Evolutionary conservation across 208 protist species (phyloP).

Genomic region (Blastocrithidia nonstop): DNA sequence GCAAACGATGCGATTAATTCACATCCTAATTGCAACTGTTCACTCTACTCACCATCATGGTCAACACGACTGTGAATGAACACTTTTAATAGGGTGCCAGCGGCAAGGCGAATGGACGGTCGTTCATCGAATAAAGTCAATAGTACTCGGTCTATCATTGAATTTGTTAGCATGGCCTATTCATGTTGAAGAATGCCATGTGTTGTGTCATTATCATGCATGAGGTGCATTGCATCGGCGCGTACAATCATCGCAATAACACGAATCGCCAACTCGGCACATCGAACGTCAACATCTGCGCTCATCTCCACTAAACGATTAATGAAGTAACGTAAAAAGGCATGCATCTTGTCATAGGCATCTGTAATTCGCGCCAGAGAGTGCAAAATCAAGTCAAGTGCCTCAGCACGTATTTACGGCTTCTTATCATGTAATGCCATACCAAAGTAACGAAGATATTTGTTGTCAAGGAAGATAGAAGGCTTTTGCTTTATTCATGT

Average conservation of each 20-base stretch:
- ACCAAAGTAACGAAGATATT: conserved; percentile 82
- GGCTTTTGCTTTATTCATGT: conserved; percentile 63
- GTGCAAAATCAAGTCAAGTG: conserved; percentile 59
- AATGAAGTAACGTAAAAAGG: conserved; percentile 76
- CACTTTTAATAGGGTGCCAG: conserved; percentile 65
- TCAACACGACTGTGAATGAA: conserved; percentile 68
- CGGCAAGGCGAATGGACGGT: conserved; percentile 62
- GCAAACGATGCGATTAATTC: conserved; percentile 69
- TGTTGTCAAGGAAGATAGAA: conserved; percentile 70
- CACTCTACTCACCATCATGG: conserved; percentile 8
- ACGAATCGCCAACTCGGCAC: conserved; percentile 72
- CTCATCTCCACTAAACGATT: conserved; percentile 74
- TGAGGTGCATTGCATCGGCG: background rate
- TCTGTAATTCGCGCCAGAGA: conserved; percentile 34
- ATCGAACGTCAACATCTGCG: conserved; percentile 62
- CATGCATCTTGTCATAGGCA: conserved; percentile 48
- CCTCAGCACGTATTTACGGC: conserved; percentile 61
- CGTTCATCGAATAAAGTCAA: conserved; percentile 78
- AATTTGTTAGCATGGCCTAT: conserved; percentile 46
- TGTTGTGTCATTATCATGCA: background rate
- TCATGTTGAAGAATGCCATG: background rate
- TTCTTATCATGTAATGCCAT: conserved; percentile 81
- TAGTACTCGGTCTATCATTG: conserved; percentile 67
- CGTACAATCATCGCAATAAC: conserved; percentile 62
- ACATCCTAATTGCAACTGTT: conserved; percentile 14